Base-by-base conservation (phyloP, 768 basidiomycete species). In the Lactarius deliciosus region DNA sequence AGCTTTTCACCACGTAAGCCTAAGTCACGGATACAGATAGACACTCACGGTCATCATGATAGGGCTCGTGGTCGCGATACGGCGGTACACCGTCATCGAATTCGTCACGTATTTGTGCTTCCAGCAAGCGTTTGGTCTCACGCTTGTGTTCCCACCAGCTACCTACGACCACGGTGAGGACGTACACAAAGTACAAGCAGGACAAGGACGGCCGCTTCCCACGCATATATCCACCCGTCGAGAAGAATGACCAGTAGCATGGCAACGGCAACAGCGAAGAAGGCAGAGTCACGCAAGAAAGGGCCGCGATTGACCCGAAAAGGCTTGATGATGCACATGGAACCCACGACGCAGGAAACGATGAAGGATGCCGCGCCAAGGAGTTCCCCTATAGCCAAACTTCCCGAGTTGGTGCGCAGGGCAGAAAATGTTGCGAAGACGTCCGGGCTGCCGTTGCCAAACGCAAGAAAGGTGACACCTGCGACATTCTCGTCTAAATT, bases 401-500 rank as follows among this genome's bases (percentile, higher is more conserved):
- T 86, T 9, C 95, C 95, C 4, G 95, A 92, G 71, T 89, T 79
- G 25, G 87, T 82, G 36, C 86, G 86, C 86, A 99, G 90, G 22
- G 96, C 92, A 2, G 94, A 91, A 75, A 96, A 97, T 0, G 97
- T 99, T 7, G 94, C 90, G 76, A 98, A 98, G 5, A 98, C 84
- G 75, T 98, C 96, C 0, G 96, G 96, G 73, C 93, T 95, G 36
- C 96, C 96, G 74, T 98, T 98, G 47, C 96, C 96, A 74, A 98
- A 96, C 0, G 97, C 97, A 34, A 99, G 83, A 71, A 99, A 92
- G 0, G 97, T 99, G 28, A 98, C 96, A 0, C 97, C 97, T 0
- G 97, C 95, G 18, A 98, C 88, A 63, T 92, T 92, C 74, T 99
- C 95, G 72, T 92, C 91, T 47, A 99, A 77, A 0, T 94, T 91